Evolutionary conservation across 768 basidiomycete species (phyloP), one percentile per base, ranked within the genome.

Genomic region (Hypholoma fasciculare): DNA sequence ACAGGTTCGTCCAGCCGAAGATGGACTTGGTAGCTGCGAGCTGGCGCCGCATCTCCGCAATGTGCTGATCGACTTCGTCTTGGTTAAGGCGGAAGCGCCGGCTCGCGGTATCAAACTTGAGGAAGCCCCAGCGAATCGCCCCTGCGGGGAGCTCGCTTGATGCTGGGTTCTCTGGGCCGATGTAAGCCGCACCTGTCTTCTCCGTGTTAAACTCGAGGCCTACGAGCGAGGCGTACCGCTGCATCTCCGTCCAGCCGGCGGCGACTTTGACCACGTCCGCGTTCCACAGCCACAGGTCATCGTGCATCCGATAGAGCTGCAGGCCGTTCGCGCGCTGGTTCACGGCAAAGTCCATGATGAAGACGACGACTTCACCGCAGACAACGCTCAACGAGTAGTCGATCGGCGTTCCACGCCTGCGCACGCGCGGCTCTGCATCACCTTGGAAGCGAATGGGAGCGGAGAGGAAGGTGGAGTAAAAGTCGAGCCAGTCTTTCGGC

Each of bases 261-360:
- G 67, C 73, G 34, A 75, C 75, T 51, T 71, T 72, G 27, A 57
- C 43, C 5, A 70, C 58, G 16, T 74, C 63, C 0, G 72, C 61
- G 49, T 76, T 71, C 74, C 74, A 78, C 16, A 80, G 59, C 78
- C 78, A 81, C 7, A 81, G 63, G 52, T 82, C 79, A 52, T 81
- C 78, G 61, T 80, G 77, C 65, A 79, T 75, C 51, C 78, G 69
- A 51, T 79, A 74, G 14, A 82, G 70, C 63, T 70, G 76, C 11
- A 82, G 61, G 3, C 78, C 78, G 19, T 72, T 54, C 1, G 78
- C 73, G 34, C 63, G 65, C 51, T 78, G 79, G 49, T 80, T 80
- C 56, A 80, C 76, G 7, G 78, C 78, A 56, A 77, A 78, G 62
- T 82, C 79, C 78, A 82, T 78, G 17, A 68, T 70, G 61, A 78